phyloP scores from a whole-genome alignment of 768 basidiomycete species.

The Leccinum aurantiacum region DNA sequence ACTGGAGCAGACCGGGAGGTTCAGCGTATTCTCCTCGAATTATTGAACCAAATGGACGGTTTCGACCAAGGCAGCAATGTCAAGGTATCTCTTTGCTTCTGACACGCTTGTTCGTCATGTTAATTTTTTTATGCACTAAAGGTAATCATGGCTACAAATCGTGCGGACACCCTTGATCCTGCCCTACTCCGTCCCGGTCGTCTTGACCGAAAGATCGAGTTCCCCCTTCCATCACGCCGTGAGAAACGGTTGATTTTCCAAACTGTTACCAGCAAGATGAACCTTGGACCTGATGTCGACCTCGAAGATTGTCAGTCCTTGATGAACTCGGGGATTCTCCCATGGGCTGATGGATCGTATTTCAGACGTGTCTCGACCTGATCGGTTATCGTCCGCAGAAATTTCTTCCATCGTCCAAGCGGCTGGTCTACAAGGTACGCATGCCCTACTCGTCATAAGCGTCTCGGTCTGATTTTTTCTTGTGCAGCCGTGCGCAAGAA shows the following conservation, averaged over 20 bases:
- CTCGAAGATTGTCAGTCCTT: conserved; percentile 86
- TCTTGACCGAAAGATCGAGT: conserved; percentile 98
- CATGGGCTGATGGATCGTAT: conserved; percentile 9
- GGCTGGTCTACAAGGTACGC: conserved; percentile 89
- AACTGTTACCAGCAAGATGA: conserved; percentile 97
- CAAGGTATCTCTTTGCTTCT: conserved; percentile 56
- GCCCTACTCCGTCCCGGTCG: conserved; percentile 96
- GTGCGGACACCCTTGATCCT: conserved; percentile 96
- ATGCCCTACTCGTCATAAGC: not conserved
- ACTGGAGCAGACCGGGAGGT: conserved; percentile 99
- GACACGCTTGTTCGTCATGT: not conserved
- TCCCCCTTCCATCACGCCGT: conserved; percentile 89
- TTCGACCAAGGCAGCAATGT: conserved; percentile 99
- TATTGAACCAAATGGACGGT: conserved; percentile 99
- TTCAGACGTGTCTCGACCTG: conserved; percentile 93
- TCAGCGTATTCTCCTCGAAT: conserved; percentile 94
- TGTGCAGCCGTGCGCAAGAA: conserved; percentile 87
- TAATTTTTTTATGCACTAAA: conserved; percentile 30
- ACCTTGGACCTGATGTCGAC: conserved; percentile 95
- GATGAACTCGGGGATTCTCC: conserved; percentile 9
- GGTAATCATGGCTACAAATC: conserved; percentile 99
- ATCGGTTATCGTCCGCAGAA: conserved; percentile 92
- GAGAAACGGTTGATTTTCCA: conserved; percentile 98
- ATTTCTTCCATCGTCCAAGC: conserved; percentile 95
- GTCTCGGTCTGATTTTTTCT: conserved; percentile 7